Percentiles rank a stretch among this genome's conserved stretches.
These are phyloP conservation scores for Paralagenidium karlingii DNA, from an alignment of 352 stramenopile genomes.

Conservation along the genomic window DNA sequence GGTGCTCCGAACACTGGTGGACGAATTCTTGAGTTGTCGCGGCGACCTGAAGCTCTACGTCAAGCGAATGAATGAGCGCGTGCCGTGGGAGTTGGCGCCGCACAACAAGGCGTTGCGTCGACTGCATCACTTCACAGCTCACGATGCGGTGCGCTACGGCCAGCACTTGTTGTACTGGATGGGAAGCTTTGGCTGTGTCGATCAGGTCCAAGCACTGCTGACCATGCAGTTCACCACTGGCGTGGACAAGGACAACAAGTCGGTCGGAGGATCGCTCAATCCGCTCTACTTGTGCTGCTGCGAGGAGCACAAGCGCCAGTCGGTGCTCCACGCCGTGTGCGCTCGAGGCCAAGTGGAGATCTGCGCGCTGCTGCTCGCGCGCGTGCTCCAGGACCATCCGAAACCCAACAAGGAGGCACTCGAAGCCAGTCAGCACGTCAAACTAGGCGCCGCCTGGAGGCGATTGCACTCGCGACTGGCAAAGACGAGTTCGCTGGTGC, in stretches of 20 bases:
- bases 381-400: conserved; percentile 28
- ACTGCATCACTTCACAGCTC: conserved; percentile 10
- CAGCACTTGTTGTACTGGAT: conserved; percentile 72
- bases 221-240: conserved; percentile 14
- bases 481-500: not conserved
- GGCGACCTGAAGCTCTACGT: conserved; percentile 31
- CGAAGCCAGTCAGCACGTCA: not conserved
- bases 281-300: conserved; percentile 53
- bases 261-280: conserved; percentile 10
- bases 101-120: not conserved
- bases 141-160: conserved; percentile 46
- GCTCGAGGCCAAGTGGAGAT: conserved; percentile 40
- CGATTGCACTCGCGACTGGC: conserved; percentile 3
- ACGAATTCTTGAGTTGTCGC: conserved; percentile 38
- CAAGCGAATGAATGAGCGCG: conserved; percentile 39
- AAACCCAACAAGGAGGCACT: conserved; percentile 4
- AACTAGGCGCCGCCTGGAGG: not conserved
- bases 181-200: conserved; percentile 47
- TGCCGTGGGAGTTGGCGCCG: conserved; percentile 13
- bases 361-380: conserved; percentile 26
- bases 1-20: conserved; percentile 25
- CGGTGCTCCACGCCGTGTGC: conserved; percentile 43
- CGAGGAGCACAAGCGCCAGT: conserved; percentile 48
- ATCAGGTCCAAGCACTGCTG: conserved; percentile 33
- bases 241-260: conserved; percentile 1